A percentile compares a stretch with the other conserved stretches of the same genome.
Evolutionary conservation across 129 eudicot species (phyloP).

Genomic region (Centella asiatica): DNA sequence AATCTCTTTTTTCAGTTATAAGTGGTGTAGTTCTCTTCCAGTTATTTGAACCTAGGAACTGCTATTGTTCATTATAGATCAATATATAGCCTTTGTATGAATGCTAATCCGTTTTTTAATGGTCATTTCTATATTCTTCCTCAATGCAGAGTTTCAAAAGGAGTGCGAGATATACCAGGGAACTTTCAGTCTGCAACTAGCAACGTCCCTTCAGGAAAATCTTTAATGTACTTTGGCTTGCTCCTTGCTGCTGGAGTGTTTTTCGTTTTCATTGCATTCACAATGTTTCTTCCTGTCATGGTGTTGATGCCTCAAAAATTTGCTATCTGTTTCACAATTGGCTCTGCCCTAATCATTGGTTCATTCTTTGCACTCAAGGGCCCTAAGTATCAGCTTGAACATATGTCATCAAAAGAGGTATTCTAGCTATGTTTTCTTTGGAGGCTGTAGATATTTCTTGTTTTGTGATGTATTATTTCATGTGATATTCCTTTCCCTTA

Average conservation of each 20-base stretch:
- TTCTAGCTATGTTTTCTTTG: not conserved
- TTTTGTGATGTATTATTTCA: no score
- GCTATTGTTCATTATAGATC: no score
- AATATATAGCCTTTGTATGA: not conserved
- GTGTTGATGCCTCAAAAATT: conserved; percentile 63
- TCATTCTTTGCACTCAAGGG: conserved; percentile 96
- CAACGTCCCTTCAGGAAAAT: conserved; percentile 70
- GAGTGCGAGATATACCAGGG: conserved; percentile 82
- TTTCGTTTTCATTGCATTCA: conserved; percentile 73
- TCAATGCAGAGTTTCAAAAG: conserved; percentile 65
- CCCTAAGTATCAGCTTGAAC: conserved; percentile 72
- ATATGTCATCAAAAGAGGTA: conserved; percentile 97
- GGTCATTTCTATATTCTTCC: not conserved
- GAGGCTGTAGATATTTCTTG: no score
- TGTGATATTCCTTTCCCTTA: conserved; percentile 30
- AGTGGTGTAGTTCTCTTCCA: no score
- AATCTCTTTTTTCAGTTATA: no score
- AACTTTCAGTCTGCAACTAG: conserved; percentile 68
- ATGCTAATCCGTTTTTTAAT: not conserved
- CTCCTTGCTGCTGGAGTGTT: conserved; percentile 83
- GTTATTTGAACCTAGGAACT: no score
- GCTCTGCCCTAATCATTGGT: conserved; percentile 58
- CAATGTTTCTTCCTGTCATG: conserved; percentile 98
- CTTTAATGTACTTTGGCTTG: conserved; percentile 59
- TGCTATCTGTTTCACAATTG: conserved; percentile 11